phyloP scores from a whole-genome alignment of 257 asterid species.

The Scutellaria baicalensis region DNA sequence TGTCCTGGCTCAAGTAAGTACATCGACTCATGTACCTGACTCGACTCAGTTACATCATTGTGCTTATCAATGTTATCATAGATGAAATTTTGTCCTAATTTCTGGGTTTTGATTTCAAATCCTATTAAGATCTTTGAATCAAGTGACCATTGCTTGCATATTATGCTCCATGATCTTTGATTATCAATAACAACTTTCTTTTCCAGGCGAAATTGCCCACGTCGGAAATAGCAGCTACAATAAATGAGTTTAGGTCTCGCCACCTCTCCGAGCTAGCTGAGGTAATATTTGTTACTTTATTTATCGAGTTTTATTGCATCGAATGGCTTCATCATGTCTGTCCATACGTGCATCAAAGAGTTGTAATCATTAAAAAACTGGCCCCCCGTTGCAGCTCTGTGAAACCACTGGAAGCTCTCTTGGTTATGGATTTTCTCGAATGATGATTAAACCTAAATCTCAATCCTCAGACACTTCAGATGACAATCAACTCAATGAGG shows the following conservation, averaged over 20 bases:
- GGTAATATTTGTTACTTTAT: slow-evolving; percentile 30
- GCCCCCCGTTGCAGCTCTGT: slow-evolving; percentile 50
- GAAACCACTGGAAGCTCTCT: slow-evolving; percentile 88
- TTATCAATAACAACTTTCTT: background rate
- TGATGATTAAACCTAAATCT: slow-evolving; percentile 55
- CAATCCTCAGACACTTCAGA: slow-evolving; percentile 51
- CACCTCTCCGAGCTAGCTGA: slow-evolving; percentile 97
- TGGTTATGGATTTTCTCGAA: slow-evolving; percentile 80
- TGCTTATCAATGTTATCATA: background rate
- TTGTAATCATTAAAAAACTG: background rate
- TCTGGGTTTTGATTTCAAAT: background rate
- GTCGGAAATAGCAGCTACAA: slow-evolving; percentile 89
- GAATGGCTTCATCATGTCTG: background rate
- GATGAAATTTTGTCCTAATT: background rate
- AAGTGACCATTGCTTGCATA: background rate
- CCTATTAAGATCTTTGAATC: background rate
- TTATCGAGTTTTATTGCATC: background rate
- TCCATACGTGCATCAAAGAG: background rate
- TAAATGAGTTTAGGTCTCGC: slow-evolving; percentile 90
- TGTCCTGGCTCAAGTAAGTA: slow-evolving; percentile 92
- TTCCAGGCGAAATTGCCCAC: slow-evolving; percentile 78
- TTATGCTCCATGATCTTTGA: background rate
- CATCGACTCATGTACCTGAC: background rate
- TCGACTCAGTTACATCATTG: background rate
- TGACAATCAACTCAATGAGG: slow-evolving; percentile 69